A percentile compares a stretch with the other conserved stretches of the same genome.
Conservation (phyloP, 2,329 filamentous ascomycete species). For the Phaeophleospora eucalypticola region DNA sequence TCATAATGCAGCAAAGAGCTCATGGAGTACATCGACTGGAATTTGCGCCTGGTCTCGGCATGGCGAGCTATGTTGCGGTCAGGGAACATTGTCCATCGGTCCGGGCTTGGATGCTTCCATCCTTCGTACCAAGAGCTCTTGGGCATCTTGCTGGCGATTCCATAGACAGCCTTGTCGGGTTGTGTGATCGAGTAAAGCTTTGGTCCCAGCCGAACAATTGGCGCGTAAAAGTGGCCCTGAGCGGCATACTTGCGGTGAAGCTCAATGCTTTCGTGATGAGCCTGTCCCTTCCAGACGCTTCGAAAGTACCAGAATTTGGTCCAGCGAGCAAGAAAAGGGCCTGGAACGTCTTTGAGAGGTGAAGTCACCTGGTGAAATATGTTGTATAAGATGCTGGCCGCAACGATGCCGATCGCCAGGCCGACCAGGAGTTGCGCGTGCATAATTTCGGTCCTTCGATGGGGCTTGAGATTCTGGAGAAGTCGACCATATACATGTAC, state of each 20-base stretch:
- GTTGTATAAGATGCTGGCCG: not conserved
- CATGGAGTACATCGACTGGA: constrained; percentile 24
- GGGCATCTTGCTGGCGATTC: constrained; percentile 23
- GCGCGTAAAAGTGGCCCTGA: constrained; percentile 15
- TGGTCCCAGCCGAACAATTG: constrained; percentile 23
- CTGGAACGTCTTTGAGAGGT: constrained; percentile 19
- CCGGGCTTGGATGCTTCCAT: constrained; percentile 13
- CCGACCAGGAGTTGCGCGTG: not conserved
- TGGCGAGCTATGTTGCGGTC: constrained; percentile 19
- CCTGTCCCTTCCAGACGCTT: constrained; percentile 19
- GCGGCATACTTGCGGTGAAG: constrained; percentile 20
- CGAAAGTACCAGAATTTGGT: constrained; percentile 21
- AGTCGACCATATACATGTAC: too few relatives aligned
- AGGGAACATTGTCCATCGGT: constrained; percentile 16
- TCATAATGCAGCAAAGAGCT: constrained; percentile 22
- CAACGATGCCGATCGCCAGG: not conserved
- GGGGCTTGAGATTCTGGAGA: too few relatives aligned
- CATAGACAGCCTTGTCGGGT: constrained; percentile 20
- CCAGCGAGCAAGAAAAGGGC: constrained; percentile 21
- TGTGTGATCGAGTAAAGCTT: constrained; percentile 19
- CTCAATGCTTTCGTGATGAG: constrained; percentile 21
- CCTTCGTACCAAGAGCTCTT: constrained; percentile 21
- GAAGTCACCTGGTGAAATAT: constrained; percentile 2
- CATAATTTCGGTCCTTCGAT: too few relatives aligned
- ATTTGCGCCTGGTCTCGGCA: constrained; percentile 16